Conservation (phyloP, 2,329 filamentous ascomycete species). For the Sordariomycetes sp. region DNA sequence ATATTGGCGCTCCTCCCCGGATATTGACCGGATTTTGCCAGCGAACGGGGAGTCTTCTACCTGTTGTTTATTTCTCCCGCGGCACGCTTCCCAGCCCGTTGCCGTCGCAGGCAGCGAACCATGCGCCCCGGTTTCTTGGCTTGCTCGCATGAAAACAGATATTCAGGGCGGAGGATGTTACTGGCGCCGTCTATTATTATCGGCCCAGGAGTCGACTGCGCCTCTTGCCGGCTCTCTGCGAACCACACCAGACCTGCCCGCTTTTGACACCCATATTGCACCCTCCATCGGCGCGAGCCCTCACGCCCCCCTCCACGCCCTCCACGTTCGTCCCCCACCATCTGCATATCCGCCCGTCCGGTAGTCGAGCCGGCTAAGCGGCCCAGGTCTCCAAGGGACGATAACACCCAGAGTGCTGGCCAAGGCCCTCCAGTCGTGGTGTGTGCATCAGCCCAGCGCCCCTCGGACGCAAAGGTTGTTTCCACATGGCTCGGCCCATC, state of each 20-base stretch:
- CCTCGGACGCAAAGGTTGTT: neutral
- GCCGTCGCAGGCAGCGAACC: too few species aligned
- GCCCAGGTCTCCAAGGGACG: neutral
- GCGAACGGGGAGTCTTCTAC: too few species aligned
- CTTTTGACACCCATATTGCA: too few species aligned
- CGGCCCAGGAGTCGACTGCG: neutral
- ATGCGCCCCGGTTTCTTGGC: neutral
- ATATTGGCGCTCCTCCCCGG: neutral
- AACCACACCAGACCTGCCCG: too few species aligned
- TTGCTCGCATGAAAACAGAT: neutral
- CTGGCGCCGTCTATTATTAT: neutral
- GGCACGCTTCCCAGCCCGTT: too few species aligned
- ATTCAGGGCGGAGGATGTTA: neutral
- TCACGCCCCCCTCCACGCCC: too few species aligned
- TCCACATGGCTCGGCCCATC: neutral
- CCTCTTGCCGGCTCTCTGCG: too few species aligned
- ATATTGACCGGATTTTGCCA: too few species aligned
- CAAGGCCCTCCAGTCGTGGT: too few species aligned
- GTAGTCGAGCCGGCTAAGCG: neutral
- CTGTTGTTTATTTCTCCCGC: too few species aligned
- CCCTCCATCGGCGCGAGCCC: too few species aligned
- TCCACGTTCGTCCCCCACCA: conserved; percentile 5
- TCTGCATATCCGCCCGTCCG: conserved; percentile 4
- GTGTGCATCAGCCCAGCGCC: neutral
- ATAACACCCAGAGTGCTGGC: neutral